These are phyloP conservation scores for Phytopythium kandeliae DNA, from an alignment of 352 stramenopile species.

Conservation along the genomic window DNA sequence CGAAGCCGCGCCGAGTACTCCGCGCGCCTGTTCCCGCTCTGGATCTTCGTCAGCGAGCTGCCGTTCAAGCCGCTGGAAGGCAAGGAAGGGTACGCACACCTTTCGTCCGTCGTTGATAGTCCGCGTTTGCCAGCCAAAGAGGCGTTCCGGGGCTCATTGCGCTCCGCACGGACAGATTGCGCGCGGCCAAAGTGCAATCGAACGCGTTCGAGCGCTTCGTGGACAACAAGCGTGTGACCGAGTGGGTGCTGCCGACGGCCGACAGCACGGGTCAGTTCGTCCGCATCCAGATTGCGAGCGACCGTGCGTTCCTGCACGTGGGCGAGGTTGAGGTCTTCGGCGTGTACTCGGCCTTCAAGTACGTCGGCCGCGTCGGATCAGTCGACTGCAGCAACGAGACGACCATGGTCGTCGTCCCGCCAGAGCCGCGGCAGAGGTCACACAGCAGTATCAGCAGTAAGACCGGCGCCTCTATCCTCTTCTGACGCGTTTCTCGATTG, in stretches of 20 bases:
- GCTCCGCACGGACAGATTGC: slow-evolving; percentile 28
- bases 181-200: slow-evolving; percentile 75
- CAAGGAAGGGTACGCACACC: slow-evolving; percentile 67
- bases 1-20: slow-evolving; percentile 73
- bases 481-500: too few species aligned
- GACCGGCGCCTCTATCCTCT: neutral
- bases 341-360: slow-evolving; percentile 78
- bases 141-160: too few species aligned
- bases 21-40: slow-evolving; percentile 86
- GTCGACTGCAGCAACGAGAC: slow-evolving; percentile 84
- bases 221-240: slow-evolving; percentile 69
- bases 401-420: slow-evolving; percentile 83
- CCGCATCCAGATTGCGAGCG: slow-evolving; percentile 83
- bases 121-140: neutral
- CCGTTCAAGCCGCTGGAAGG: slow-evolving; percentile 79
- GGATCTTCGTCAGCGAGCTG: slow-evolving; percentile 89
- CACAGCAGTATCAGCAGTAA: neutral
- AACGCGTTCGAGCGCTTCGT: slow-evolving; percentile 77
- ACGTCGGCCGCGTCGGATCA: slow-evolving; percentile 72
- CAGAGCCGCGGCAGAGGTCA: slow-evolving; percentile 56
- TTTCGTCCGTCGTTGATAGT: too few species aligned
- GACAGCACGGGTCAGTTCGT: slow-evolving; percentile 79
- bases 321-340: slow-evolving; percentile 91
- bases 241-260: slow-evolving; percentile 83
- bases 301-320: slow-evolving; percentile 88